Evolutionary conservation across 192 early-diverging fungal genomes (phyloP).

Genomic region (Lunasporangiospora selenospora): DNA sequence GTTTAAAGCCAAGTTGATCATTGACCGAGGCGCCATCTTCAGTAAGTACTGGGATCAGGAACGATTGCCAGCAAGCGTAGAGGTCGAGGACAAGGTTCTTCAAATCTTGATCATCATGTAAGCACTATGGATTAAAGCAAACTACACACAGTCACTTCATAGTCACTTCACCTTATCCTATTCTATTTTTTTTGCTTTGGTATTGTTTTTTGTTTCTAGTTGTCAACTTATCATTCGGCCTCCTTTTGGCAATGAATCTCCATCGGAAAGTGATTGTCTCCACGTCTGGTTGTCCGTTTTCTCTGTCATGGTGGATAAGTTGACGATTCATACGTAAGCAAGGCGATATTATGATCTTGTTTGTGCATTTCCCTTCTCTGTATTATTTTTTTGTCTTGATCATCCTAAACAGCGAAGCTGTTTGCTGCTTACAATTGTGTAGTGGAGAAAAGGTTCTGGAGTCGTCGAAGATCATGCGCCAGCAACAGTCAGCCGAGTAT

Average conservation of each 20-base stretch:
- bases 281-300: constrained; percentile 10
- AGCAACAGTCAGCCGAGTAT: constrained; percentile 13
- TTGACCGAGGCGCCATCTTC: neutral
- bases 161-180: too few species aligned
- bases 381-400: too few species aligned
- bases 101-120: constrained; percentile 1
- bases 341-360: neutral
- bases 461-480: constrained; percentile 23
- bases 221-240: constrained; percentile 6
- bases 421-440: constrained; percentile 17
- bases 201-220: too few species aligned
- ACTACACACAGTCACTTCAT: neutral
- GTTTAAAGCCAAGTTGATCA: neutral
- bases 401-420: neutral
- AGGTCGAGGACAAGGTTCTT: constrained; percentile 8
- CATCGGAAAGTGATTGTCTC: constrained; percentile 18
- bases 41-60: neutral
- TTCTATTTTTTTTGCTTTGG: too few species aligned
- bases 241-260: constrained; percentile 6
- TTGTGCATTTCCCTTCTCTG: neutral
- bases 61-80: neutral
- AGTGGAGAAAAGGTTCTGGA: constrained; percentile 23
- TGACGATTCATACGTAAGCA: constrained; percentile 10
- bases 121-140: neutral
- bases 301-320: constrained; percentile 1